Evolutionary conservation across 2,329 filamentous ascomycete genomes (phyloP), one percentile per base, ranked within the genome.

Genomic region (Colletotrichum agaves): DNA sequence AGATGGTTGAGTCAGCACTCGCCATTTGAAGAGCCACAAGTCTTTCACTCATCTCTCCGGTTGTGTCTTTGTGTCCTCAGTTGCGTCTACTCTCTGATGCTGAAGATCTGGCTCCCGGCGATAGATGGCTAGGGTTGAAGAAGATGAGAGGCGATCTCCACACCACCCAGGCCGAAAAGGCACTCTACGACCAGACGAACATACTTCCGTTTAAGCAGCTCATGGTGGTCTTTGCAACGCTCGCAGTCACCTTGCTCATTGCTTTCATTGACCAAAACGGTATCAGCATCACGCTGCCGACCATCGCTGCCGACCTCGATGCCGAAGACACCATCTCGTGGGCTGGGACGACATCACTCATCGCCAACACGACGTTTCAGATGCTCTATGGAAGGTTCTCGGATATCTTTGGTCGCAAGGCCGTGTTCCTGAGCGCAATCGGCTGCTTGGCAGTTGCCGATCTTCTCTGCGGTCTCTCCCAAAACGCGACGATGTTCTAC

Each of bases 361-460:
- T 88, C 50, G 85, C 85, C 33, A 87, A 85, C 66, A 90, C 89
- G 0, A 84, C 86, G 37, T 91, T 90, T 70, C 88, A 89, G 70
- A 87, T 90, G 67, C 80, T 91, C 0, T 90, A 90, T 73, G 88
- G 88, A 19, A 82, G 87, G 3, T 72, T 90, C 3, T 89, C 87
- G 0, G 87, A 90, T 74, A 85, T 90, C 1, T 83, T 89, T 57
- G 87, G 87, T 19, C 82, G 88, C 17, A 90, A 90, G 74, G 80
- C 83, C 7, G 81, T 90, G 6, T 85, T 87, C 58, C 73, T 91
- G 3, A 80, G 79, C 1, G 85, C 85, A 2, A 75, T 89, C 7
- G 78, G 79, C 0, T 75, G 89, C 12, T 77, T 91, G 5, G 80
- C 82, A 7, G 63, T 90, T 13, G 85, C 84, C 2, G 87, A 90